These are phyloP conservation scores for Yamadazyma spencermartinsiae DNA, from an alignment of 1,139 yeast genomes.

Conservation along the genomic window DNA sequence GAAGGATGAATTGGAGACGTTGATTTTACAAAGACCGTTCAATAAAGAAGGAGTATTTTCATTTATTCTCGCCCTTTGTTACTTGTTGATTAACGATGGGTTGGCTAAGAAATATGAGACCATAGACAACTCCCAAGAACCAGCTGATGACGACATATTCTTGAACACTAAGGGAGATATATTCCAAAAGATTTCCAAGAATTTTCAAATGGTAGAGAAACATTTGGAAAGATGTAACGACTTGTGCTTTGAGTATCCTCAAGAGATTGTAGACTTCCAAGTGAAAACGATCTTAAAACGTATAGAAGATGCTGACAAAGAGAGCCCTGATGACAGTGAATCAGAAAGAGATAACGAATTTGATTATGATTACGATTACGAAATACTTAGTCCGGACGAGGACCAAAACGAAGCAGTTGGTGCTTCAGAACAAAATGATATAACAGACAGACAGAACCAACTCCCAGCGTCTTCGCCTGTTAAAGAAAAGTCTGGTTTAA, in stretches of 20 bases:
- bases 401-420: slow-evolving; percentile 13
- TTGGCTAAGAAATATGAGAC: slow-evolving; percentile 14
- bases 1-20: slow-evolving; percentile 35
- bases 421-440: slow-evolving; percentile 9
- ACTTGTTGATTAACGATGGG: slow-evolving; percentile 20
- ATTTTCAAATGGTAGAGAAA: slow-evolving; percentile 19
- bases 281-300: slow-evolving; percentile 7
- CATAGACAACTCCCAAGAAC: slow-evolving; percentile 3
- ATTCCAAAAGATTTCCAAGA: slow-evolving; percentile 11
- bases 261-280: slow-evolving; percentile 20
- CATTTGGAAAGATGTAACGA: slow-evolving; percentile 30
- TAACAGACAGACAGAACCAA: slow-evolving; percentile 1
- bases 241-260: slow-evolving; percentile 31
- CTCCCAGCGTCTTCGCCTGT: neutral
- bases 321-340: slow-evolving; percentile 3
- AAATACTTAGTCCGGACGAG: slow-evolving; percentile 7
- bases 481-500: neutral
- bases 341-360: slow-evolving; percentile 3
- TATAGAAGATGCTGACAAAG: slow-evolving; percentile 12
- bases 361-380: slow-evolving; percentile 8
- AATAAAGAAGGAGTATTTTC: slow-evolving; percentile 43
- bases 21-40: slow-evolving; percentile 47
- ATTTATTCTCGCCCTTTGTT: slow-evolving; percentile 32
- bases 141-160: slow-evolving; percentile 12
- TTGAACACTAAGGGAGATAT: slow-evolving; percentile 14